These are phyloP conservation scores for Trichomonas gallinae DNA, from an alignment of 208 protist species.

Conservation along the genomic window DNA sequence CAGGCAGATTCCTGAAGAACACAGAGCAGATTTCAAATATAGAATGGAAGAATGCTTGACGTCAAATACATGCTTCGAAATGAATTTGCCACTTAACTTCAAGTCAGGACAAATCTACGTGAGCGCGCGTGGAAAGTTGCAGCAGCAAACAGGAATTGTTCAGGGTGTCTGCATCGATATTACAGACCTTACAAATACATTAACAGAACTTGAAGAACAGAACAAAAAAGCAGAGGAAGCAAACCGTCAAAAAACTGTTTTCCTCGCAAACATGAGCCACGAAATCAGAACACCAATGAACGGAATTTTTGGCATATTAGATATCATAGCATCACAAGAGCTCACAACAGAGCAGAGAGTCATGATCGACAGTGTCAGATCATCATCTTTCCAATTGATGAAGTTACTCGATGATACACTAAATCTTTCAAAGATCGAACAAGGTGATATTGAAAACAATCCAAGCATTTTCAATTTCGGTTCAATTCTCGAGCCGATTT, in stretches of 20 bases:
- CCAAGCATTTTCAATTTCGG: background rate
- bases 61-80: background rate
- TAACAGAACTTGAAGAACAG: background rate
- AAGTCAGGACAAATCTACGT: background rate
- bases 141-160: background rate
- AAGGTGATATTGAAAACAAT: background rate
- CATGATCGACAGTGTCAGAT: background rate
- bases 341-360: background rate
- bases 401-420: background rate
- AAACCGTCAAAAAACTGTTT: background rate
- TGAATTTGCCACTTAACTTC: background rate
- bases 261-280: slow-evolving; percentile 25
- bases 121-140: background rate
- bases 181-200: background rate
- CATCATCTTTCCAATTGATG: background rate
- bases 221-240: background rate
- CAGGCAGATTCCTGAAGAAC: background rate
- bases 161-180: background rate
- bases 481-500: background rate
- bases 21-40: background rate
- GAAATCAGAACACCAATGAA: slow-evolving; percentile 27
- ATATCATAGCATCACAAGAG: background rate
- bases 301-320: background rate
- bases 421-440: background rate
- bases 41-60: background rate